Conservation (phyloP, 805 yeast species). For the Geotrichum ghanense region DNA sequence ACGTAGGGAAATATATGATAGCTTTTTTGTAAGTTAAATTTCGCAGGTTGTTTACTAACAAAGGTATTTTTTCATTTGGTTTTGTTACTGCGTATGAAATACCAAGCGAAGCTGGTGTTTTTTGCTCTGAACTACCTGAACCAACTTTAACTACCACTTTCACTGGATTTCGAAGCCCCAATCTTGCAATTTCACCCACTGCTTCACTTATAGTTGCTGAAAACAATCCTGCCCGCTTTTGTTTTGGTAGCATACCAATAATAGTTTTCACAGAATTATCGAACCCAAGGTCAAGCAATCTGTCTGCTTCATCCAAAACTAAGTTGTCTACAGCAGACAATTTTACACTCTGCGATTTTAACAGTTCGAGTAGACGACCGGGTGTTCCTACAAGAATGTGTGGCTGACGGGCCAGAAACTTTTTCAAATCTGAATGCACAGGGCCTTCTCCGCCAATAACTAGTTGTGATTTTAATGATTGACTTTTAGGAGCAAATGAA, state of each 20-base stretch:
- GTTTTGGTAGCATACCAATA: slow-evolving; percentile 66
- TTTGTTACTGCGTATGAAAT: slow-evolving; percentile 49
- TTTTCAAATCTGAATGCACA: slow-evolving; percentile 55
- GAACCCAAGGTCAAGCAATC: slow-evolving; percentile 69
- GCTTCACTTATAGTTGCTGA: slow-evolving; percentile 89
- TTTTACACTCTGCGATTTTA: slow-evolving; percentile 44
- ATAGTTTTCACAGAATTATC: slow-evolving; percentile 57
- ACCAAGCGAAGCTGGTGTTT: slow-evolving; percentile 52
- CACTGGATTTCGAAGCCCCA: slow-evolving; percentile 91
- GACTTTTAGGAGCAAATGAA: slow-evolving; percentile 40
- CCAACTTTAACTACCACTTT: slow-evolving; percentile 63
- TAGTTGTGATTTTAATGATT: slow-evolving; percentile 25
- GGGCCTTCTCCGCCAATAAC: slow-evolving; percentile 30
- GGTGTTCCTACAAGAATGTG: slow-evolving; percentile 86
- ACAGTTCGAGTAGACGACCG: slow-evolving; percentile 72
- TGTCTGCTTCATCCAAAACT: slow-evolving; percentile 89
- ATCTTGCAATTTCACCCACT: slow-evolving; percentile 62
- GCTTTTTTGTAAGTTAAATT: slow-evolving; percentile 58
- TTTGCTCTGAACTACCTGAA: slow-evolving; percentile 20
- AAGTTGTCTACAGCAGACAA: slow-evolving; percentile 58
- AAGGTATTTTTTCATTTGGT: slow-evolving; percentile 51
- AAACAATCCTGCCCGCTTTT: slow-evolving; percentile 85
- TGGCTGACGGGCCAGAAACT: slow-evolving; percentile 44
- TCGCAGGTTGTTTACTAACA: slow-evolving; percentile 41
- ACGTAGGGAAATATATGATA: slow-evolving; percentile 88